A percentile compares a stretch with the other conserved stretches of the same genome.
phyloP scores from a whole-genome alignment of 352 stramenopile genomes.

The Globisporangium carolinianum region DNA sequence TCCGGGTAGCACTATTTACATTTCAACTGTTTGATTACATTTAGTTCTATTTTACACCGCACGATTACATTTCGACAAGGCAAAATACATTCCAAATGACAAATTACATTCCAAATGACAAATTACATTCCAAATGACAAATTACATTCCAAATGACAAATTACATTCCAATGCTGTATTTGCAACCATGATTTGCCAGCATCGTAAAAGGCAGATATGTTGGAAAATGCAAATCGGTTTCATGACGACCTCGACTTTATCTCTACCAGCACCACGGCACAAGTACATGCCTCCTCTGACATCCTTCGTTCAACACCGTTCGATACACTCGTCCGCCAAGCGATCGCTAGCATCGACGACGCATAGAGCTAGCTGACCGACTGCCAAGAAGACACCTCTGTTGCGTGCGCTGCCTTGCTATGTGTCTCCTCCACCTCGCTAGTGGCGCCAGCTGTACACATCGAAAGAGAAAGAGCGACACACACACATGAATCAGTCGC shows the following conservation, averaged over 20 bases:
- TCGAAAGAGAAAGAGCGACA: not conserved
- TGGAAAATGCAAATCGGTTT: not conserved
- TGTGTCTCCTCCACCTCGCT: constrained; percentile 3
- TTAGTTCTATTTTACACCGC: too few relatives aligned
- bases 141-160: too few relatives aligned
- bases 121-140: too few relatives aligned
- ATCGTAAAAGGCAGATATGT: not conserved
- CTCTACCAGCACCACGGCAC: not conserved
- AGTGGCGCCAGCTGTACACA: constrained; percentile 57
- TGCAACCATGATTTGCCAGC: not conserved
- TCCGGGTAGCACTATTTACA: too few relatives aligned
- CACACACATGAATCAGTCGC: constrained; percentile 21
- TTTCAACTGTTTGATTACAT: too few relatives aligned
- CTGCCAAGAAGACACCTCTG: too few relatives aligned
- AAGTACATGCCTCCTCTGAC: not conserved
- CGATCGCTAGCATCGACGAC: not conserved
- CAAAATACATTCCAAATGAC: too few relatives aligned
- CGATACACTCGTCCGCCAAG: too few relatives aligned
- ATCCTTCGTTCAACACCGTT: too few relatives aligned
- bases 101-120: too few relatives aligned
- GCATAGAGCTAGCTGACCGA: not conserved
- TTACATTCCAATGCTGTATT: not conserved
- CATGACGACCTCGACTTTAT: not conserved
- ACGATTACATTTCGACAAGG: too few relatives aligned
- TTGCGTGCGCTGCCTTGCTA: too few relatives aligned